These are phyloP conservation scores for Sphagnum contortum DNA, from an alignment of 225 moss, liverwort and hornwort species.

Conservation along the genomic window DNA sequence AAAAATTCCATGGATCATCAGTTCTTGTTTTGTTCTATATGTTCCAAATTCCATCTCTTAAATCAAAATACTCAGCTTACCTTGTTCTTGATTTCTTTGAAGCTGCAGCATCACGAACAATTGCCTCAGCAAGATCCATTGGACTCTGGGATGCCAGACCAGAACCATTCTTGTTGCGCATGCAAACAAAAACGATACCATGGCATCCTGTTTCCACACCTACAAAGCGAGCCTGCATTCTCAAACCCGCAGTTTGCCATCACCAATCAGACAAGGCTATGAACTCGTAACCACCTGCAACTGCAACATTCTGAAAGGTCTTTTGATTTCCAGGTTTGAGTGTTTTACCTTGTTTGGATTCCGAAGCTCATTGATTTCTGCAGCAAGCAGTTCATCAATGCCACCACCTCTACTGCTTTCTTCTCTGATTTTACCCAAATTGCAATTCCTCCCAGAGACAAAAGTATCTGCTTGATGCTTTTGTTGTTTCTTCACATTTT, in stretches of 20 bases:
- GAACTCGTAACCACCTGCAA: background rate
- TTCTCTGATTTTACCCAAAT: background rate
- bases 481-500: slow-evolving; percentile 10
- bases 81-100: slow-evolving; percentile 87
- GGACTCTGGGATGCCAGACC: slow-evolving; percentile 48
- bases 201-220: slow-evolving; percentile 99
- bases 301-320: no score
- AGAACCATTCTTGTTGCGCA: slow-evolving; percentile 39
- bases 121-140: slow-evolving; percentile 81
- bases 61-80: slow-evolving; percentile 14
- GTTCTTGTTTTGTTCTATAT: no score
- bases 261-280: background rate
- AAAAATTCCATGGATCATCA: no score
- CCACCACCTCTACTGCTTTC: slow-evolving; percentile 40
- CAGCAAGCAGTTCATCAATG: slow-evolving; percentile 93
- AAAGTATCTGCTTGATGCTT: slow-evolving; percentile 1
- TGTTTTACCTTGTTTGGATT: slow-evolving; percentile 60
- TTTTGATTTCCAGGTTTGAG: no score
- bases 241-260: background rate
- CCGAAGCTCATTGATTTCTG: slow-evolving; percentile 77
- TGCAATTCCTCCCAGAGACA: background rate
- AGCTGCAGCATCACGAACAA: slow-evolving; percentile 75
- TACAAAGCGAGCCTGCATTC: slow-evolving; percentile 72
- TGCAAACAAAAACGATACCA: slow-evolving; percentile 85
- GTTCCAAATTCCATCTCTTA: no score